These are phyloP conservation scores for Mycena polygramma DNA, from an alignment of 768 basidiomycete genomes.

Conservation along the genomic window DNA sequence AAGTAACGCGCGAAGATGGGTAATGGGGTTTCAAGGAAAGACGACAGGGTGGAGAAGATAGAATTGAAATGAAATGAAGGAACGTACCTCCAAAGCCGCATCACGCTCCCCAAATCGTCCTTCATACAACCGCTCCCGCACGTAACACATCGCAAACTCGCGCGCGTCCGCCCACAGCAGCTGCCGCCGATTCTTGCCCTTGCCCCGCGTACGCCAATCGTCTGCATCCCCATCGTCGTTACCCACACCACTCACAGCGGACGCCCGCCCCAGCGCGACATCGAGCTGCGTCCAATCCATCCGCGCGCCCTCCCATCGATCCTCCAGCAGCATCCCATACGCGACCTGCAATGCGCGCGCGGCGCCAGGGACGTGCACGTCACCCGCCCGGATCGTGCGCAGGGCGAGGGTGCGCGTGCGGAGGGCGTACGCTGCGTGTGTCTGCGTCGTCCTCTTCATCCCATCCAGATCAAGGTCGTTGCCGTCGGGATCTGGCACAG, in stretches of 20 bases:
- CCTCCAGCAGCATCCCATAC: constrained; percentile 26
- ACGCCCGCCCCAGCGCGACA: neutral
- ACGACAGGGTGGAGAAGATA: too few species aligned
- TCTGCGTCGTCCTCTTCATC: too few species aligned
- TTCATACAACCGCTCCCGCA: constrained; percentile 9
- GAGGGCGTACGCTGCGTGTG: neutral
- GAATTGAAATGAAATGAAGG: too few species aligned
- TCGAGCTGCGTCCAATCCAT: neutral
- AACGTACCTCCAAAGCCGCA: too few species aligned
- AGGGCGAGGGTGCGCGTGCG: neutral
- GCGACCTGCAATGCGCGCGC: constrained; percentile 15
- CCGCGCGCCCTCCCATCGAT: constrained; percentile 5
- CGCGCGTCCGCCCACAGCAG: constrained; percentile 31
- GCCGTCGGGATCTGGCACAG: too few species aligned
- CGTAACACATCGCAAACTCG: constrained; percentile 19
- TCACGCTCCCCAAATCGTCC: constrained; percentile 12
- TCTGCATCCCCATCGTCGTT: too few species aligned
- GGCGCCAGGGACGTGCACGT: constrained; percentile 9
- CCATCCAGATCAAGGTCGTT: too few species aligned
- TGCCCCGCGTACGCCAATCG: too few species aligned
- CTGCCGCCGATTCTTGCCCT: constrained; percentile 30
- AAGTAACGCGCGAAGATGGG: too few species aligned
- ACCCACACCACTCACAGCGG: too few species aligned
- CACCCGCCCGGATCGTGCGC: constrained; percentile 11
- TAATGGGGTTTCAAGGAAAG: too few species aligned